Evolutionary conservation across 495 filamentous ascomycete species (phyloP).

Genomic region (Emericellopsis terricola): DNA sequence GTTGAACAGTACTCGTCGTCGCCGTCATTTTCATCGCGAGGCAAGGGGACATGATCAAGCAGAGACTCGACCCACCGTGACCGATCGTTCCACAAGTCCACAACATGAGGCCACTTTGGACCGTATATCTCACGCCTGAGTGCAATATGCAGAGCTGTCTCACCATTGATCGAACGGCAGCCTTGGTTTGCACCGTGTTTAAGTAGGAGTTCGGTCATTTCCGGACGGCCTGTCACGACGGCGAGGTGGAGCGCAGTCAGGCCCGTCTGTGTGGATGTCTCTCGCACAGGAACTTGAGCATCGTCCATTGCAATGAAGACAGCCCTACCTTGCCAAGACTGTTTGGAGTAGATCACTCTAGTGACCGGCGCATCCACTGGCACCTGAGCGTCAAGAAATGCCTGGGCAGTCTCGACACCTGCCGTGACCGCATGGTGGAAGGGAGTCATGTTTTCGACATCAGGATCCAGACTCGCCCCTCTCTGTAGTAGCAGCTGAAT

Average conservation of each 20-base stretch:
- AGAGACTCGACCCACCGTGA: neutral
- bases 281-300: neutral
- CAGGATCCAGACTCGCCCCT: neutral
- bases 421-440: neutral
- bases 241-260: neutral
- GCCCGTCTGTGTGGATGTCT: neutral
- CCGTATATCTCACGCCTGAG: neutral
- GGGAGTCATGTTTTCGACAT: neutral
- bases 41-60: neutral
- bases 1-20: neutral
- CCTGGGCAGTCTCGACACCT: neutral
- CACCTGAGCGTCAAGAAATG: neutral
- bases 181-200: neutral
- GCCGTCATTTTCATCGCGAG: no score
- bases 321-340: neutral
- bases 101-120: neutral
- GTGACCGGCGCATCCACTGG: neutral
- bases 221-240: neutral
- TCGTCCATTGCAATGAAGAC: neutral
- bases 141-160: neutral
- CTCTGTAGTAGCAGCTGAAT: neutral
- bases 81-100: neutral
- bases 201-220: neutral
- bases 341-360: neutral
- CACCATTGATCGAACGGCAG: neutral